Conservation (phyloP, 257 asterid species). For the Linderniella brevidens region DNA sequence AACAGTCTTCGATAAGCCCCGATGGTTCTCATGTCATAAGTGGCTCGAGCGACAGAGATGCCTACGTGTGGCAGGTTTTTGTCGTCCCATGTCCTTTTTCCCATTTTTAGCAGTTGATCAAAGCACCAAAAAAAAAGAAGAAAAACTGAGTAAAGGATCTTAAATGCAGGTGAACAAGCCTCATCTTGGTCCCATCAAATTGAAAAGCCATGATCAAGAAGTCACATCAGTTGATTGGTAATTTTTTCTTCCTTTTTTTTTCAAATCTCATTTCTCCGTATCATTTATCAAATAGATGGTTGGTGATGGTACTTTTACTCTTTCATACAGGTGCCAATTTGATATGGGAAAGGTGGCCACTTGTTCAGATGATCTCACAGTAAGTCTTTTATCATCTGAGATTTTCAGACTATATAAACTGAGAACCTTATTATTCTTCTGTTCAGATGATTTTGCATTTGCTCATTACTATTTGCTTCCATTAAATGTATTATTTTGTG, state of each 20-base stretch:
- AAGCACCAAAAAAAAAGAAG: not conserved
- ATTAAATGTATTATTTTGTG: constrained; percentile 4
- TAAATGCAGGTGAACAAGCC: constrained; percentile 61
- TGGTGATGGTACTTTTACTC: not conserved
- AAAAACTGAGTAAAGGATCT: not conserved
- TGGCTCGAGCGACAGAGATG: constrained; percentile 94
- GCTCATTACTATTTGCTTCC: constrained; percentile 4
- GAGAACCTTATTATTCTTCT: not conserved
- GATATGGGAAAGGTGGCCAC: constrained; percentile 88
- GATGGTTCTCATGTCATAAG: constrained; percentile 89
- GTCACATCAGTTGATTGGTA: constrained; percentile 95
- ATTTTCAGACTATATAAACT: not conserved
- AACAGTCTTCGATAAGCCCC: constrained; percentile 78
- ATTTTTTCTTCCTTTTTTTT: not conserved
- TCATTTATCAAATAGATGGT: not conserved
- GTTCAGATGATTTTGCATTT: not conserved
- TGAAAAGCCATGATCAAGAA: constrained; percentile 80
- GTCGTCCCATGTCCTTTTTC: constrained; percentile 9
- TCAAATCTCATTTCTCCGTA: not conserved
- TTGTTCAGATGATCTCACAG: constrained; percentile 88
- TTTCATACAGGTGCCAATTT: constrained; percentile 44
- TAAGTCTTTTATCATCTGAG: constrained; percentile 20
- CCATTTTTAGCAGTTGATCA: not conserved
- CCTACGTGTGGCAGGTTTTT: constrained; percentile 79
- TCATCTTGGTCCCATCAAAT: constrained; percentile 33